Evolutionary conservation across 345 rosid species (phyloP), one percentile per base, ranked within the genome.

Genomic region (Excoecaria cochinchinensis): DNA sequence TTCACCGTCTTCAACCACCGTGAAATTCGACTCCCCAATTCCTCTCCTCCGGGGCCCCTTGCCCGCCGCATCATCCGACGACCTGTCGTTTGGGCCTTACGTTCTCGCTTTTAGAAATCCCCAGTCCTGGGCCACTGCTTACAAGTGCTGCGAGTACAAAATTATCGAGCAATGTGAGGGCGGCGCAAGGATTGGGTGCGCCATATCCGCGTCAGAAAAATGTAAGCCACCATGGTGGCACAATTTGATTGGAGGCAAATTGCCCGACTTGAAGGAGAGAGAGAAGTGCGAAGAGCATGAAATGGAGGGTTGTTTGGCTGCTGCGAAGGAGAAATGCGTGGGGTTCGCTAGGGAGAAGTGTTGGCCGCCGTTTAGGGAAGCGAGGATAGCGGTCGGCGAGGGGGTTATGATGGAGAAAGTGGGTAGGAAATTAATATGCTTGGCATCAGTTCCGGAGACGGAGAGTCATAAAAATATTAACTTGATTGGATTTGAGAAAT

Each of bases 171-270:
- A 95, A 70, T 95, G 98, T 83, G 90, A 90, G 82, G 90, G 82
- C 47, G 97, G 96, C 0, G 89, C 97, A 14, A 81, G 89, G 79
- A 86, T 95, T 5, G 95, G 98, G 17, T 95, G 99, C 86, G 92
- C 99, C 61, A 82, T 95, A 73, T 67, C 78, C 19, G 97, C 97
- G 0, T 89, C 97, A 31, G 82, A 84, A 40, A 90, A 79, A 73
- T 95, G 99, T 76, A 87, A 87, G 79, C 90, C 90, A 9, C 87
- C 93, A 0, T 93, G 97, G 98, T 95, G 99, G 99, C 81, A 78
- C 36, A 63, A 71, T 62, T 77, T 85, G 4, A 48, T 74, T 24
- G 86, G 85, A 40, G 60, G 48, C 67, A 83, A 82, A 39, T 61
- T 82, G 6, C 69, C 70, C 24, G 87, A 88, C 62, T 80, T 86